Evolutionary conservation across 2,329 filamentous ascomycete genomes (phyloP).

Genomic region (Sporothrix pseudoabietina): DNA sequence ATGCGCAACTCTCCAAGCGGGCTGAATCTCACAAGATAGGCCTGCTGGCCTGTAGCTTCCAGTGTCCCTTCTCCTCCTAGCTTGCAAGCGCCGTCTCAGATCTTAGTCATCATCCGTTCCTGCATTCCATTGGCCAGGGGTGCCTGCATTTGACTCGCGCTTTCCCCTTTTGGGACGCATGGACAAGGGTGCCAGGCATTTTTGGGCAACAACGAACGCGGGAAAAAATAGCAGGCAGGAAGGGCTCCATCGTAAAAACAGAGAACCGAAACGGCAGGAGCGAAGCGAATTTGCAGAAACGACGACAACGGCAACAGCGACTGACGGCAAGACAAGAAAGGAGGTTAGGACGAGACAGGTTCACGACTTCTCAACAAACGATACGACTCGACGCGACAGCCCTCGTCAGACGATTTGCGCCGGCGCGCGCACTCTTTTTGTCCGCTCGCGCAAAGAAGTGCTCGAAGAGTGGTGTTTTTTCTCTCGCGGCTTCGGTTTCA

Average conservation of each 20-base stretch:
- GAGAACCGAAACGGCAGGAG: slow-evolving; percentile 17
- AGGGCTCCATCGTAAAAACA: slow-evolving; percentile 12
- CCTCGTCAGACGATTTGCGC: slow-evolving; percentile 4
- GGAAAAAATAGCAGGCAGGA: slow-evolving; percentile 28
- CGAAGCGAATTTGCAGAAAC: background rate
- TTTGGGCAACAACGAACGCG: slow-evolving; percentile 28
- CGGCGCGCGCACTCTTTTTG: background rate
- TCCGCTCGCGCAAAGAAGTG: background rate
- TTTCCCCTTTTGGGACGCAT: slow-evolving; percentile 23
- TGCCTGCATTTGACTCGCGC: background rate
- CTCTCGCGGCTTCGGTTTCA: slow-evolving; percentile 23
- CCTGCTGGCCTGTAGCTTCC: slow-evolving; percentile 4
- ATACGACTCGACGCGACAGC: background rate
- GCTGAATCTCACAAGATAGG: background rate
- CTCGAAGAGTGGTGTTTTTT: background rate
- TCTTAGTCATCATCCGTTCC: slow-evolving; percentile 24
- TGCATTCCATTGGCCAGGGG: slow-evolving; percentile 20
- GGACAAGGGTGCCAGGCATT: slow-evolving; percentile 7
- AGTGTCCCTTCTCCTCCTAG: slow-evolving; percentile 2
- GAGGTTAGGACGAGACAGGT: background rate
- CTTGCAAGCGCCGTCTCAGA: background rate
- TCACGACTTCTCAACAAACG: background rate
- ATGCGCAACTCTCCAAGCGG: background rate
- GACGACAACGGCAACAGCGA: slow-evolving; percentile 17
- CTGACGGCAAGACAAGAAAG: background rate